Conservation (phyloP, 129 eudicot genomes). For the Deinandra increscens region DNA sequence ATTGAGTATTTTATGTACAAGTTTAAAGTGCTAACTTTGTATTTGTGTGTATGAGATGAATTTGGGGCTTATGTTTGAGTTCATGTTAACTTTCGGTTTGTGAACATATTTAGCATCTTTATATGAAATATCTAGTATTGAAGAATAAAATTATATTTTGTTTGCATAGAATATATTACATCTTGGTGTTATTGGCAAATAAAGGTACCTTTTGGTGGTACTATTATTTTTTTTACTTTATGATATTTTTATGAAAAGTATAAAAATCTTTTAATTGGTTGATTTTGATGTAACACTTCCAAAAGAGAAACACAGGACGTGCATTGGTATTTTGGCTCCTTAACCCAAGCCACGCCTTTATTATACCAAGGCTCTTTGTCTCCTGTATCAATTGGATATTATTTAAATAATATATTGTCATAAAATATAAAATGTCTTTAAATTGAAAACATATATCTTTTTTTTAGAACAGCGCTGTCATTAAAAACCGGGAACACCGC, state of each 20-base stretch:
- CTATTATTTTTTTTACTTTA: background rate
- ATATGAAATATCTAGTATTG: too few relatives aligned
- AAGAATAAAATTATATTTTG: background rate
- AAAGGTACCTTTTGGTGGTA: constrained; percentile 20
- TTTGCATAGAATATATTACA: background rate
- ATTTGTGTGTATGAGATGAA: too few relatives aligned
- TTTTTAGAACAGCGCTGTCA: too few relatives aligned
- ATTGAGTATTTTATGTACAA: too few relatives aligned
- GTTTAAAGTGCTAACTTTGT: too few relatives aligned
- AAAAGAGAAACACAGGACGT: constrained; percentile 21
- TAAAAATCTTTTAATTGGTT: constrained; percentile 15
- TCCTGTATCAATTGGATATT: background rate
- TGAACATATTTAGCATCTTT: too few relatives aligned
- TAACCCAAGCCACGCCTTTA: constrained; percentile 32
- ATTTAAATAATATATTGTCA: too few relatives aligned
- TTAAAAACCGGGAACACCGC: too few relatives aligned
- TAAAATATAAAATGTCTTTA: too few relatives aligned
- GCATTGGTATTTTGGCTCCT: constrained; percentile 8
- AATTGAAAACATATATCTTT: too few relatives aligned
- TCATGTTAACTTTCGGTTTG: too few relatives aligned
- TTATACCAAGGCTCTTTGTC: constrained; percentile 13
- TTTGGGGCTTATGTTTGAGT: too few relatives aligned
- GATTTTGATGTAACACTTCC: constrained; percentile 22
- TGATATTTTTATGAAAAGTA: background rate
- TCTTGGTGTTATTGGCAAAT: background rate